phyloP scores from a whole-genome alignment of 2,329 filamentous ascomycete genomes.

The Aschersonia sp. region DNA sequence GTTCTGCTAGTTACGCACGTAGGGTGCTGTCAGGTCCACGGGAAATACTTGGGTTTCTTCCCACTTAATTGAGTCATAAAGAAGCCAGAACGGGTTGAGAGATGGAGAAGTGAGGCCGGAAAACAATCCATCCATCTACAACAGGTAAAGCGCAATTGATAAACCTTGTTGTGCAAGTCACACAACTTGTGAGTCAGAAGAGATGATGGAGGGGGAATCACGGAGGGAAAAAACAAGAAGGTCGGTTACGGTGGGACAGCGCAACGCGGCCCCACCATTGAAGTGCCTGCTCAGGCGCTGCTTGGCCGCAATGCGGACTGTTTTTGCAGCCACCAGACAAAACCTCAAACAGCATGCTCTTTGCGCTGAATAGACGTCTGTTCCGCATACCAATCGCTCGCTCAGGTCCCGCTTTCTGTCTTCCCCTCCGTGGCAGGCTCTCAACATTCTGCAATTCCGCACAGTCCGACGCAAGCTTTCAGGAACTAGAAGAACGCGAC shows the following conservation, averaged over 20 bases:
- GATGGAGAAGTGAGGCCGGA: too few relatives aligned
- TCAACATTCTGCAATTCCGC: not conserved
- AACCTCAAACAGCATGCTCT: constrained; percentile 4
- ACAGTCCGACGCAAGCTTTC: not conserved
- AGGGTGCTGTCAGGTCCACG: too few relatives aligned
- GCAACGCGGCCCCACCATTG: too few relatives aligned
- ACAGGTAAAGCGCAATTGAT: too few relatives aligned
- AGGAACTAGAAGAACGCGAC: constrained; percentile 1
- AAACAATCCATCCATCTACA: too few relatives aligned
- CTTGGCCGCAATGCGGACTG: constrained; percentile 2
- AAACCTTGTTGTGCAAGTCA: too few relatives aligned
- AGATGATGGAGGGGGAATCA: not conserved
- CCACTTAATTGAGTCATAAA: too few relatives aligned
- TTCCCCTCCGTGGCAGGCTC: constrained; percentile 2
- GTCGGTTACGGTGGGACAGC: too few relatives aligned
- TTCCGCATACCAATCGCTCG: constrained; percentile 1
- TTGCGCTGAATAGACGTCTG: constrained; percentile 6
- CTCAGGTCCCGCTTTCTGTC: not conserved
- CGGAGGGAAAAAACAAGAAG: not conserved
- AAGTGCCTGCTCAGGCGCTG: not conserved
- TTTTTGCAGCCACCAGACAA: not conserved
- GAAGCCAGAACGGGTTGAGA: too few relatives aligned
- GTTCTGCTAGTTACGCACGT: too few relatives aligned
- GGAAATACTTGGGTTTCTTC: too few relatives aligned
- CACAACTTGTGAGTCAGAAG: too few relatives aligned